phyloP scores from a whole-genome alignment of 176 grass and related monocot genomes.

The Triticum monococcum region DNA sequence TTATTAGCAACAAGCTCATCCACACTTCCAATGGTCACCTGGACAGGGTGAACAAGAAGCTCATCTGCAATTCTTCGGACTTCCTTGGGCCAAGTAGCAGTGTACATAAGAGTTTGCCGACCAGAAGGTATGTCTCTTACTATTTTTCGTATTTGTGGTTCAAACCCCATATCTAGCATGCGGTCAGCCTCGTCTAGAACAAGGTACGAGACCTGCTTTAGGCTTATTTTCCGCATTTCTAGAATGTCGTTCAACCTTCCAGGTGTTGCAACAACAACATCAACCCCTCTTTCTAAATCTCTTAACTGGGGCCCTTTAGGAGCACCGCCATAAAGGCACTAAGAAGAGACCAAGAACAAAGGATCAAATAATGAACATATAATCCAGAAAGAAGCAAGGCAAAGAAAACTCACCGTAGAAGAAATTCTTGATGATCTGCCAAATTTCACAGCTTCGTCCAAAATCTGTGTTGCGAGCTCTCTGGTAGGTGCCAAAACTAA shows the following conservation, averaged over 20 bases:
- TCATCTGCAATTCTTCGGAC: conserved; percentile 86
- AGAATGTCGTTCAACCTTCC: conserved; percentile 95
- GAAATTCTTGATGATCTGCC: conserved; percentile 83
- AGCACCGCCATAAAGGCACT: conserved; percentile 97
- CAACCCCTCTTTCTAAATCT: conserved; percentile 90
- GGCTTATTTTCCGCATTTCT: conserved; percentile 81
- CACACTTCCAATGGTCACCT: conserved; percentile 92
- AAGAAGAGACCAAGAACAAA: conserved; percentile 17
- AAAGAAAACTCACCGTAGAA: conserved; percentile 62
- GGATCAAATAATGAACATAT: conserved; percentile 22
- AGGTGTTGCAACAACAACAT: conserved; percentile 98
- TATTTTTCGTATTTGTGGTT: conserved; percentile 95
- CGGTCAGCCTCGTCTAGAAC: conserved; percentile 87
- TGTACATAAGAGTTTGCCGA: conserved; percentile 99
- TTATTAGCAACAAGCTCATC: conserved; percentile 98
- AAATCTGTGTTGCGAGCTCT: conserved; percentile 93
- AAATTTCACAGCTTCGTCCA: conserved; percentile 93
- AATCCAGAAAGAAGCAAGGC: neutral
- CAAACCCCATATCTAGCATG: conserved; percentile 91
- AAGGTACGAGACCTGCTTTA: conserved; percentile 72
- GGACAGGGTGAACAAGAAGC: conserved; percentile 86
- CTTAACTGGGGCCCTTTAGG: conserved; percentile 94
- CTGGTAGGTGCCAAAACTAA: conserved; percentile 94
- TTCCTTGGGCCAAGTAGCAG: conserved; percentile 99
- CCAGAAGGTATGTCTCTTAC: conserved; percentile 74